Percentiles rank a stretch among this genome's conserved stretches.
phyloP scores from a whole-genome alignment of 495 filamentous ascomycete species.

The Daldinia loculata region DNA sequence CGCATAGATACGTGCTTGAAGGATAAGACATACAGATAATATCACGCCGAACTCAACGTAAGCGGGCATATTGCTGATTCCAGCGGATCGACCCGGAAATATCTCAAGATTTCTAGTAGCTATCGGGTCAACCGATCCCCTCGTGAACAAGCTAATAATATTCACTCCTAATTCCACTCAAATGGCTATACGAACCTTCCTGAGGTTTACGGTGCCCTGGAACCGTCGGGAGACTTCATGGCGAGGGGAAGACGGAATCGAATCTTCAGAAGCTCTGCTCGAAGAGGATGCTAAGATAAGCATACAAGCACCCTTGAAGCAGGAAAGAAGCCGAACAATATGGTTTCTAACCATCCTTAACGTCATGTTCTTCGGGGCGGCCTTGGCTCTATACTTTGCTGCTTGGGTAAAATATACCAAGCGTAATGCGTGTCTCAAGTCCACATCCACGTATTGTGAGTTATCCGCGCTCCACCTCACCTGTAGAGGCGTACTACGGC shows the following conservation, averaged over 20 bases:
- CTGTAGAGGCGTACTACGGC: neutral
- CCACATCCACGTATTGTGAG: conserved; percentile 28
- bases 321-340: neutral
- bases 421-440: conserved; percentile 25
- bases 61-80: neutral
- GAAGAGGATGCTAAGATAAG: neutral
- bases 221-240: neutral
- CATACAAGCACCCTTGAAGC: neutral
- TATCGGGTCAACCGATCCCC: neutral
- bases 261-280: conserved; percentile 20
- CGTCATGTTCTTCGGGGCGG: conserved; percentile 2
- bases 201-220: neutral
- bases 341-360: conserved; percentile 15
- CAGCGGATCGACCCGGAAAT: neutral
- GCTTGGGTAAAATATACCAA: conserved; percentile 18
- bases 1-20: neutral
- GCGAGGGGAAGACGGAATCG: conserved; percentile 1
- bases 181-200: neutral
- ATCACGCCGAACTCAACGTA: neutral
- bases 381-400: conserved; percentile 10
- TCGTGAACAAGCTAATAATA: neutral
- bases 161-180: neutral
- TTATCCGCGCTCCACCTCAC: neutral
- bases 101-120: neutral
- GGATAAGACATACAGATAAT: neutral